A percentile compares a stretch with the other conserved stretches of the same genome.
phyloP scores from a whole-genome alignment of 2,329 filamentous ascomycete genomes.

The Grosmannia serpens region DNA sequence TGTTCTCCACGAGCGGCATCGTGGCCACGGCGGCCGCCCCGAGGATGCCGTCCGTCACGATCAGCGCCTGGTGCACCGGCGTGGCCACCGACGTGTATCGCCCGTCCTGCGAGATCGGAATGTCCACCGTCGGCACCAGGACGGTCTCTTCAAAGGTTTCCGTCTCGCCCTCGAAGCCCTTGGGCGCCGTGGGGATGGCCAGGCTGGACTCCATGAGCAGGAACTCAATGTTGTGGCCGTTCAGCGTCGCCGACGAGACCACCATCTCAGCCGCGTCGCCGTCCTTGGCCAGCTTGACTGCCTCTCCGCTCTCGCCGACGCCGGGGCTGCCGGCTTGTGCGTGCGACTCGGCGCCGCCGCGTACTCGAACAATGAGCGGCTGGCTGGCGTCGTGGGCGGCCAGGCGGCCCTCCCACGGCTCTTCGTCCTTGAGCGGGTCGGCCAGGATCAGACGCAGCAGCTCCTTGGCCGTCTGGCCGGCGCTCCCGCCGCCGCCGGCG shows the following conservation, averaged over 20 bases:
- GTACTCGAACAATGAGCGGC: constrained; percentile 53
- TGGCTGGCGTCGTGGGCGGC: constrained; percentile 35
- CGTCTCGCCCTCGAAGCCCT: constrained; percentile 24
- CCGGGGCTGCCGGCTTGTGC: constrained; percentile 26
- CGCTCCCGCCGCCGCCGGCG: constrained; percentile 23
- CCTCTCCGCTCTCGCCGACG: no score
- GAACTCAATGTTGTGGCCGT: constrained; percentile 53
- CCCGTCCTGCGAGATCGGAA: constrained; percentile 51
- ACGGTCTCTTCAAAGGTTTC: constrained; percentile 49
- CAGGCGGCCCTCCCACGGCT: constrained; percentile 56
- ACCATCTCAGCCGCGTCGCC: constrained; percentile 29
- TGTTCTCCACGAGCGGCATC: constrained; percentile 26
- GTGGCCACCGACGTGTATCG: constrained; percentile 58
- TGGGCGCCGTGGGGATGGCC: constrained; percentile 33
- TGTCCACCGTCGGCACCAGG: constrained; percentile 65
- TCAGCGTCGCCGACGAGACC: constrained; percentile 50
- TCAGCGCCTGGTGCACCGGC: constrained; percentile 70
- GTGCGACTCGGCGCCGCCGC: constrained; percentile 18
- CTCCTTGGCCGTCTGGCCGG: constrained; percentile 42
- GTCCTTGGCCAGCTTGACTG: constrained; percentile 14
- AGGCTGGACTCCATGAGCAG: constrained; percentile 33
- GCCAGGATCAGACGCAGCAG: constrained; percentile 60
- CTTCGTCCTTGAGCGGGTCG: constrained; percentile 52
- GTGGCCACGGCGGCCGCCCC: constrained; percentile 47
- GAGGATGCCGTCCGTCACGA: constrained; percentile 62